These are phyloP conservation scores for Rasamsonia emersonii DNA, from an alignment of 2,329 filamentous ascomycete genomes.

Conservation along the genomic window DNA sequence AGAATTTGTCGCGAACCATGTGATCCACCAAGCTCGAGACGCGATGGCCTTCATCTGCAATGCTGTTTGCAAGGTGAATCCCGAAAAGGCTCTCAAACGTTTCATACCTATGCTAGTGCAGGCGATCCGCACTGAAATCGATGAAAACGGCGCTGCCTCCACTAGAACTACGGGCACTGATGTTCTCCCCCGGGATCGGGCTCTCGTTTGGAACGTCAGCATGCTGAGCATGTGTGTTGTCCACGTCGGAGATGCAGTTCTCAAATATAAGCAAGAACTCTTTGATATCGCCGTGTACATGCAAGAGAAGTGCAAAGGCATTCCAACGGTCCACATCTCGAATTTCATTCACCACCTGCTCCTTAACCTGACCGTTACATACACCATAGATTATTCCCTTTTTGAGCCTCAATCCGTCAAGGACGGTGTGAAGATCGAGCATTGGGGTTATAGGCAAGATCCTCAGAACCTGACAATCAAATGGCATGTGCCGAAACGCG, in stretches of 20 bases:
- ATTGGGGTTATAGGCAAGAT: slow-evolving; percentile 76
- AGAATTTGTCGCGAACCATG: slow-evolving; percentile 83
- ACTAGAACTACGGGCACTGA: slow-evolving; percentile 89
- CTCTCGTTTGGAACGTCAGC: slow-evolving; percentile 91
- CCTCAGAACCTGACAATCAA: slow-evolving; percentile 71
- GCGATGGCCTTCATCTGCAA: slow-evolving; percentile 99
- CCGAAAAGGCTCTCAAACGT: slow-evolving; percentile 82
- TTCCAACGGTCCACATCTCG: slow-evolving; percentile 90
- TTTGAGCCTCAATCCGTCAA: slow-evolving; percentile 71
- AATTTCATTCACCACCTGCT: slow-evolving; percentile 96
- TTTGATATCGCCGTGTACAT: slow-evolving; percentile 90
- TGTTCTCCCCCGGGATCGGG: slow-evolving; percentile 83
- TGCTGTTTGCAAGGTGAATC: slow-evolving; percentile 88
- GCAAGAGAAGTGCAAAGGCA: slow-evolving; percentile 89
- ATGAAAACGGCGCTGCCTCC: slow-evolving; percentile 90
- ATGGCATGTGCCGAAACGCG: slow-evolving; percentile 77
- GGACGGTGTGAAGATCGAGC: slow-evolving; percentile 62
- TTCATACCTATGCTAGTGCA: slow-evolving; percentile 84
- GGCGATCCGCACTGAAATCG: slow-evolving; percentile 92
- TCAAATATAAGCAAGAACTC: slow-evolving; percentile 81
- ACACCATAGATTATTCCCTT: slow-evolving; percentile 79
- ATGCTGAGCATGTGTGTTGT: slow-evolving; percentile 98
- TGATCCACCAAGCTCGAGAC: slow-evolving; percentile 92
- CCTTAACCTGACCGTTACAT: slow-evolving; percentile 88
- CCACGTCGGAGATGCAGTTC: slow-evolving; percentile 81